Base-by-base conservation (phyloP, 2,329 filamentous ascomycete species). In the Aspergillus brasiliensis region DNA sequence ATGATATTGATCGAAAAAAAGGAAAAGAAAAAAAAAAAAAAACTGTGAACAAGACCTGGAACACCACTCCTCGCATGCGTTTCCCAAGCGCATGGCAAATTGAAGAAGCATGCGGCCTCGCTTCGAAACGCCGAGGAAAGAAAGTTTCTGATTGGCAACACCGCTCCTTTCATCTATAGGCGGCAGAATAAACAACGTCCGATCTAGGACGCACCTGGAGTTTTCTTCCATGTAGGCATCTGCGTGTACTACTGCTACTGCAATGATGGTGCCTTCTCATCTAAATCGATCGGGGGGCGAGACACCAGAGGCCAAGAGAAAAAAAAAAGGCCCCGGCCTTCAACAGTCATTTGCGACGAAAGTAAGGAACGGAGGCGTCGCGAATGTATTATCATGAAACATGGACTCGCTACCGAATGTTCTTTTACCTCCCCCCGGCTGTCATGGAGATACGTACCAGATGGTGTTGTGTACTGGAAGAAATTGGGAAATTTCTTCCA, bases 31-130 rank as follows among this genome's bases (percentile, higher is more conserved):
- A 34, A 31, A 13, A 34, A 31, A 42, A 51, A 58, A 37, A 37
- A 19, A 28, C 13, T 59, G 21, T 44, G 42, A 23, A 27, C 7
- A 34, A 25, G 52, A 52, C 49, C 17, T 52, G 34, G 28, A 52
- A 38, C 34, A 52, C 28, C 13, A 38, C 28, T 52, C 28, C 49
- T 52, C 15, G 49, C 49, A 8, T 38, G 17, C 49, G 49, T 34
- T 34, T 15, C 13, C 11, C 31, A 17, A 28, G 49, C 19, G 21
- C 49, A 37, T 52, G 46, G 46, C 46, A 49, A 28, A 49, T 49
- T 49, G 25, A 49, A 49, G 46, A 51, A 42, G 21, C n/a, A 52
- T 57, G 56, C 56, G 46, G 46, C 27, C 25, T 31, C 46, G 25
- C 46, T 27, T 46, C 25, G 15, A 28, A 49, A 44, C 8, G 17